Base-by-base conservation (phyloP, 2,329 filamentous ascomycete genomes). In the Calonectria fujianensis region DNA sequence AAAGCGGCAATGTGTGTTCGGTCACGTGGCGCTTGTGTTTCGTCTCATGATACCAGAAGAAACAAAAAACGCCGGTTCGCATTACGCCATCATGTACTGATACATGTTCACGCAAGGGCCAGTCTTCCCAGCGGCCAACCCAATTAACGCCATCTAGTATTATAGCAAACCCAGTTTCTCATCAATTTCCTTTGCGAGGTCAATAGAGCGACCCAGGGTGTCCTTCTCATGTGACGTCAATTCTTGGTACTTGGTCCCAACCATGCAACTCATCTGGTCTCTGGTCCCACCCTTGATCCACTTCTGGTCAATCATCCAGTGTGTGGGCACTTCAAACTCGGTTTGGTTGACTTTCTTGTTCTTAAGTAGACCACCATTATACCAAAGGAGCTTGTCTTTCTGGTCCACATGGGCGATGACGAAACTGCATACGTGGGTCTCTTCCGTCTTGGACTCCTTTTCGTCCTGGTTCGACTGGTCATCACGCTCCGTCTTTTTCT, bases 351-450 rank as follows among this genome's bases (percentile, higher is more conserved):
- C 77, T 7, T 78, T 75, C 75, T 86, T 86, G 75, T 86, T 85
- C 80, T 86, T 87, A 10, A 87, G 74, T 29, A 88, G 69, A 6
- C 86, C 84, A 8, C 86, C 86, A 61, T 87, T 88, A 27, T 85
- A 87, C 86, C 87, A 88, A 1, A 88, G 74, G 9, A 87, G 75
- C 7, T 77, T 78, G 24, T 84, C 82, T 0, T 75, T 66, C 24
- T 85, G 82, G 74, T 88, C 87, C 1, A 85, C 77, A 72, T 88
- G 87, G 0, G 86, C 86, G 64, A 88, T 87, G 7, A 83, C 82
- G 50, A 84, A 85, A 77, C 85, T 86, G 82, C 86, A 88, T 2
- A 88, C 81, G 0, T 77, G 74, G 8, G 73, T 24, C 37, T 57
- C 35, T 14, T 70, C 57, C 2, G 35, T 18, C 18, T 68, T 31